Evolutionary conservation across 148 eudicot genomes (phyloP).

Genomic region (Amaranthus palmeri): DNA sequence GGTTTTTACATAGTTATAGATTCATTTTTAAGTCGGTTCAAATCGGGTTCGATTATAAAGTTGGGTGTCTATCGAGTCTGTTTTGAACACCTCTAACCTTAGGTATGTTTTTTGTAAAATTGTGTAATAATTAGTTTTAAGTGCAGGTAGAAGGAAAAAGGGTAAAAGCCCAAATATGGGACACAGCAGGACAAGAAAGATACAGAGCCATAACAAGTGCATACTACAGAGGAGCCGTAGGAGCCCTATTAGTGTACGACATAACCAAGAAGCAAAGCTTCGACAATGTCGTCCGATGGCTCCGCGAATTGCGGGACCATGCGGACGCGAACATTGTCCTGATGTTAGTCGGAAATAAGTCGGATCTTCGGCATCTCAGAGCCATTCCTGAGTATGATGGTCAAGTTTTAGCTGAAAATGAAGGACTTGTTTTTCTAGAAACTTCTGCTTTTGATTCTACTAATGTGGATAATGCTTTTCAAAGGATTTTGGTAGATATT

Average conservation of each 20-base stretch:
- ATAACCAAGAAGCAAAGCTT: slow-evolving; percentile 58
- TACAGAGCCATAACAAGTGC: slow-evolving; percentile 81
- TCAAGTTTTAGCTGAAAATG: slow-evolving; percentile 44
- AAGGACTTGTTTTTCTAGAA: slow-evolving; percentile 54
- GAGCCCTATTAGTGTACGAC: slow-evolving; percentile 31
- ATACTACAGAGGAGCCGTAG: slow-evolving; percentile 69
- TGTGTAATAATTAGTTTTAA: neutral
- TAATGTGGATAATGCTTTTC: slow-evolving; percentile 66
- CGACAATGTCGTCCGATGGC: slow-evolving; percentile 60
- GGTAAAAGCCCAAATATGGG: slow-evolving; percentile 52
- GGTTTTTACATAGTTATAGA: too few relatives aligned
- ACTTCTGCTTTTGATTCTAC: slow-evolving; percentile 62
- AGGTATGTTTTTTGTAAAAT: neutral
- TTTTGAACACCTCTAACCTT: neutral
- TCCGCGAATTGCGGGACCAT: slow-evolving; percentile 61
- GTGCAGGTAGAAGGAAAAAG: slow-evolving; percentile 68
- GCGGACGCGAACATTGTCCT: slow-evolving; percentile 67
- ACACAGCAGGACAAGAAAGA: slow-evolving; percentile 59
- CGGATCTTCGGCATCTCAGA: slow-evolving; percentile 55
- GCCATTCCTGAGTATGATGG: slow-evolving; percentile 45
- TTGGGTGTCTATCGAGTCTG: too few relatives aligned
- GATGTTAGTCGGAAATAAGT: slow-evolving; percentile 69
- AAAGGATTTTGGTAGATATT: slow-evolving; percentile 46
- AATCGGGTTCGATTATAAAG: too few relatives aligned
- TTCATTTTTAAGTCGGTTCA: too few relatives aligned